Evolutionary conservation across 768 basidiomycete species (phyloP), one percentile per base, ranked within the genome.

Genomic region (Panus rudis): DNA sequence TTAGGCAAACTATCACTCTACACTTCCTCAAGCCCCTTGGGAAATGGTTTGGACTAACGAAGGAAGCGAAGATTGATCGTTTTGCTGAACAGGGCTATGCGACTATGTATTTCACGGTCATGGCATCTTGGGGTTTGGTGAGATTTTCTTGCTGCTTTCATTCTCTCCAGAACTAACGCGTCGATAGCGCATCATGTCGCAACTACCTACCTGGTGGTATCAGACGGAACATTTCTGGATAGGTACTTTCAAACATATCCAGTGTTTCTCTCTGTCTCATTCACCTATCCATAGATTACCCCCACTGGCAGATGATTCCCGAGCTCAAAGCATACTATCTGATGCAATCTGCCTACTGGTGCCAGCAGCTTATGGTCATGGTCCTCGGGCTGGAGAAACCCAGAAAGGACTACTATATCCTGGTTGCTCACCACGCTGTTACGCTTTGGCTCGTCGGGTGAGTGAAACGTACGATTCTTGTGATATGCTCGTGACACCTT

Each of bases 41-140:
- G 0, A 72, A 67, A 27, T 69, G 71, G 45, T 79, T 83, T 42
- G 84, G 92, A 2, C 73, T 98, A 37, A 74, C 67, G 53, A 77
- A 70, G 47, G 61, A 64, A 45, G 58, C 58, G 17, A 96, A 92
- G 61, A 61, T 91, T 14, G 77, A 80, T 41, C 71, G 94, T 28
- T 96, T 96, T 55, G 86, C 79, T 16, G 94, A 98, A 65, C 94
- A 93, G 58, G 79, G 78, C 0, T 94, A 98, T 62, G 87, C 92
- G 0, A 40, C 88, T 35, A 50, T 88, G n/a, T 98, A 97, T 62
- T 93, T 89, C 52, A 51, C 67, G 1, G 41, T 78, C 47, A 81
- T 81, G 50, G 83, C 86, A 7, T 53, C 67, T 2, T 81, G 84
- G 71, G 94, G 94, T 23, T 69, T 79, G 33, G 92, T 93, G 42